Conservation (phyloP, 2,329 filamentous ascomycete species). For the Elsinoe perseae region DNA sequence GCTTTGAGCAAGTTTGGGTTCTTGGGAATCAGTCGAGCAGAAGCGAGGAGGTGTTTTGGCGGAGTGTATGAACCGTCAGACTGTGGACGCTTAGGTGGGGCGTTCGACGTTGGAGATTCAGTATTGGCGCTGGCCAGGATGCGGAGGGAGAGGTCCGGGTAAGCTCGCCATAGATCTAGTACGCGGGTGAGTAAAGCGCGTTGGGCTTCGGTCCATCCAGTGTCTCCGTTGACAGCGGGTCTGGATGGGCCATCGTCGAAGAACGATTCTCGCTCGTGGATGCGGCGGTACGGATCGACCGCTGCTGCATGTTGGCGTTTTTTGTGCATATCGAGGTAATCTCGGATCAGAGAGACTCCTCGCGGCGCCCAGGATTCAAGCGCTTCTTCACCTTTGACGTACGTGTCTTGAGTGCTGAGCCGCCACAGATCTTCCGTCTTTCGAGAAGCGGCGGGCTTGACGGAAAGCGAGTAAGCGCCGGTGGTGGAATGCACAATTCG, state of each 20-base stretch:
- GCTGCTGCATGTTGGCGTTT: slow-evolving; percentile 68
- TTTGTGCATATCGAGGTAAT: slow-evolving; percentile 70
- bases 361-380: slow-evolving; percentile 79
- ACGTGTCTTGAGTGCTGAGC: slow-evolving; percentile 89
- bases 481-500: slow-evolving; percentile 82
- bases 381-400: slow-evolving; percentile 90
- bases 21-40: slow-evolving; percentile 69
- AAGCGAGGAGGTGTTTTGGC: slow-evolving; percentile 61
- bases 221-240: slow-evolving; percentile 18
- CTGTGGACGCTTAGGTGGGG: slow-evolving; percentile 23
- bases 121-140: slow-evolving; percentile 48
- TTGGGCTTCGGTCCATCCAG: slow-evolving; percentile 29
- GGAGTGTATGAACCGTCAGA: slow-evolving; percentile 34
- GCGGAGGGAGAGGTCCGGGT: slow-evolving; percentile 37
- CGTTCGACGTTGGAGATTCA: slow-evolving; percentile 46
- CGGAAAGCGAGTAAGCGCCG: slow-evolving; percentile 74
- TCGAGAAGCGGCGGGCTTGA: slow-evolving; percentile 85
- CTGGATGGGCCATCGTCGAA: slow-evolving; percentile 17
- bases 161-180: slow-evolving; percentile 55
- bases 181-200: slow-evolving; percentile 44
- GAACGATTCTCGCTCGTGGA: slow-evolving; percentile 40
- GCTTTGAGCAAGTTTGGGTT: slow-evolving; percentile 67
- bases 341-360: slow-evolving; percentile 81
- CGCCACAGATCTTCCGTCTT: slow-evolving; percentile 89
- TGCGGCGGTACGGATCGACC: slow-evolving; percentile 64